Base-by-base conservation (phyloP, 371 early-diverging fungal genomes). In the Syncephalis fuscata region DNA sequence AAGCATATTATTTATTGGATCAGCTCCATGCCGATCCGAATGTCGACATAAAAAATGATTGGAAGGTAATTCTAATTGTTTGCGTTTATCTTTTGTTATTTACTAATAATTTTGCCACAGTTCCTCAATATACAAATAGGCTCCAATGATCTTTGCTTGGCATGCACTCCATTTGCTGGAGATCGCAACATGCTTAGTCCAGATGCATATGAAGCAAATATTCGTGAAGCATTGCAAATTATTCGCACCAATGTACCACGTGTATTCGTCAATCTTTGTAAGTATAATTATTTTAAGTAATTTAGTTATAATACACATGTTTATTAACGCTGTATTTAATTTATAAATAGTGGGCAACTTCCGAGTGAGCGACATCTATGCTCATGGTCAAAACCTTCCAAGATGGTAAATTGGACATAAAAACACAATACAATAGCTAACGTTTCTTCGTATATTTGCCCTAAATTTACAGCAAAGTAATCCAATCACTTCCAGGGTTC, bases 1-100 rank as follows among this genome's bases (percentile, higher is more conserved):
- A 68, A 51, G 26, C 67, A 14, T 63, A 64, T 43, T 71, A 71
- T 46, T 20, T 68, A 7, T 19, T 65, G 4, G 48, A 55, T 19
- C 50, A 59, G 39, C 39, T 67, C 16, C 32, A 32, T 32, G 32
- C 32, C 7, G 11, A 32, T 11, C 32, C 4, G 32, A 32, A 32
- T 32, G 32, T 32, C 11, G 11, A 32, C 32, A 32, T 32, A 11
- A 32, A 32, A 32, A 32, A 32, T 11, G 32, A 32, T 32, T 32
- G 32, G 32, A 32, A 32, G 32, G 32, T 32, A 11, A 7, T 4
- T 32, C 7, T 11, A 32, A 7, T 7, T 32, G 51, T 60, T 1
- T 45, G 56, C 1, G 48, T 32, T 7, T 32, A 11, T 32, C 16
- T 4, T n/a, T 19, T 41, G 3, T 41, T 16, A 24, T 22, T n/a